Conservation (phyloP, 768 basidiomycete species). For the Xerocomus potaroensis region DNA sequence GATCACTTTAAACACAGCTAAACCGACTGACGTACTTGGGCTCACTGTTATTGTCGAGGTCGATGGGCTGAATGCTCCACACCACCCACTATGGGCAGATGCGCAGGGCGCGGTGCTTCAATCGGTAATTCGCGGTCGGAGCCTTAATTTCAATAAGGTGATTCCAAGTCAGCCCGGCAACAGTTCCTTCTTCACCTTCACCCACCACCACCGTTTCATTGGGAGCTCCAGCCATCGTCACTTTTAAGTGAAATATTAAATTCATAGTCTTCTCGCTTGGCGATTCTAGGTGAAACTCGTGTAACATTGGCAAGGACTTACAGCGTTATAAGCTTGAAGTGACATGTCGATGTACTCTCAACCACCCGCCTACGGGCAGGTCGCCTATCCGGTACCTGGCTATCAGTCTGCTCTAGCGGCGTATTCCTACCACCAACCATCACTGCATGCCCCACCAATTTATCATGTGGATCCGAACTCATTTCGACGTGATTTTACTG, state of each 20-base stretch:
- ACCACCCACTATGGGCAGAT: constrained; percentile 4
- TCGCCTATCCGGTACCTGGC: constrained; percentile 45
- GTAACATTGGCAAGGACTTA: constrained; percentile 30
- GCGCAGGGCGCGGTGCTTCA: too few species aligned
- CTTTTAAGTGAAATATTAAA: constrained; percentile 49
- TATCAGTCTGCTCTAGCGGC: constrained; percentile 42
- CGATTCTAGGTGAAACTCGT: constrained; percentile 31
- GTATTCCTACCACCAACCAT: constrained; percentile 47
- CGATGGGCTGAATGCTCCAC: too few species aligned
- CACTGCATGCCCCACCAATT: constrained; percentile 38
- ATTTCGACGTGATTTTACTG: constrained; percentile 75
- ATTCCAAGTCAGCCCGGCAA: constrained; percentile 22
- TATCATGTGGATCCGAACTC: constrained; percentile 59
- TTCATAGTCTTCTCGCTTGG: constrained; percentile 31
- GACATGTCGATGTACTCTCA: constrained; percentile 65
- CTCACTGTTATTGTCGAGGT: constrained; percentile 20
- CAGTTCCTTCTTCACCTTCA: constrained; percentile 38
- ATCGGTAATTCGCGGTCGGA: constrained; percentile 33
- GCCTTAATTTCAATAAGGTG: constrained; percentile 30
- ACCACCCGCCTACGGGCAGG: constrained; percentile 53
- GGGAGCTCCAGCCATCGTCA: constrained; percentile 37
- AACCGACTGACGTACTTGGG: constrained; percentile 28
- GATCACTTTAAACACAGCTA: background rate
- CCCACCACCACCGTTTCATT: constrained; percentile 43
- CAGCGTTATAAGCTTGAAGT: constrained; percentile 36